Evolutionary conservation across 2,329 filamentous ascomycete species (phyloP).

Genomic region (Madurella fahalii): DNA sequence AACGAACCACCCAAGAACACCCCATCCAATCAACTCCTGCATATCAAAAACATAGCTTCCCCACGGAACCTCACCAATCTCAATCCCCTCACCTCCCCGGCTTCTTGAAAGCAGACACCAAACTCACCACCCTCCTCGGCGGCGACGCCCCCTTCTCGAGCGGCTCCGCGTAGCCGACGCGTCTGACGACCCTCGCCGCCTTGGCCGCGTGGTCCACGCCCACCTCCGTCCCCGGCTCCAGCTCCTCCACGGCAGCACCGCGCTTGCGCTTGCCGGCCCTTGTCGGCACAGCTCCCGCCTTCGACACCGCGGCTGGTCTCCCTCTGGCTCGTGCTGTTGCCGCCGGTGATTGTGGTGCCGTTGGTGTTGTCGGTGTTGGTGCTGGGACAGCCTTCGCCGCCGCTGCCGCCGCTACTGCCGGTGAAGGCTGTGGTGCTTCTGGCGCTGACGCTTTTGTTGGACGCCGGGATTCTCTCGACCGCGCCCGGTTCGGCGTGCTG

Average conservation of each 20-base stretch:
- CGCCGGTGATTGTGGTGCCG: background rate
- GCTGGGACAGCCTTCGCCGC: background rate
- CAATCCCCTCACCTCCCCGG: background rate
- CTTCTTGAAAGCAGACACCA: background rate
- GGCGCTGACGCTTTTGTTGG: background rate
- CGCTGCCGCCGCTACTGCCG: too few species aligned
- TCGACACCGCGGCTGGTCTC: background rate
- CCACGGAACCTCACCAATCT: background rate
- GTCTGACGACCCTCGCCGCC: background rate
- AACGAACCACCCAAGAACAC: too few species aligned
- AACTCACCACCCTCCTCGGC: background rate
- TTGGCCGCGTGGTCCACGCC: background rate
- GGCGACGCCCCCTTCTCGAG: background rate
- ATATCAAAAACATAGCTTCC: too few species aligned
- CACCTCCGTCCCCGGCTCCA: background rate
- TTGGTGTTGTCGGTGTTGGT: background rate
- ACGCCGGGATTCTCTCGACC: background rate
- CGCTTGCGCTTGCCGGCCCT: background rate
- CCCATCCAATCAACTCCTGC: too few species aligned
- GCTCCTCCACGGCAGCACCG: background rate
- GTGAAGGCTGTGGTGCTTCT: background rate
- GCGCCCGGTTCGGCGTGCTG: background rate
- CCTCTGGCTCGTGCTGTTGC: background rate
- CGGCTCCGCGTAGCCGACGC: background rate
- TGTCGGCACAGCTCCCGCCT: background rate